Evolutionary conservation across 257 asterid species (phyloP).

Genomic region (Petunia axillaris): DNA sequence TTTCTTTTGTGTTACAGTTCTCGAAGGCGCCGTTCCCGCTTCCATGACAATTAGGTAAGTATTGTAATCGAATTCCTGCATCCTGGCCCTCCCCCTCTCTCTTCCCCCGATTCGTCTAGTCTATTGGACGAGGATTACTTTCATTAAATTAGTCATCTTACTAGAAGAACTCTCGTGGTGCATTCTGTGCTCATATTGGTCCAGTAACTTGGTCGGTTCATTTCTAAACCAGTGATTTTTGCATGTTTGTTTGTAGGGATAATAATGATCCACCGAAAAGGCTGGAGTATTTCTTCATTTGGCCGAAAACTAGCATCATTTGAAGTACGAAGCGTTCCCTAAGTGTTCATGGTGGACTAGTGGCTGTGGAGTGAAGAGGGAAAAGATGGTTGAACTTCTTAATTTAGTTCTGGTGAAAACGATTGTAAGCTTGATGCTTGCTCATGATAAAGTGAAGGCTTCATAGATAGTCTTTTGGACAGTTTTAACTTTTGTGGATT

Average conservation of each 20-base stretch:
- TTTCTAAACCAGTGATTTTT: neutral
- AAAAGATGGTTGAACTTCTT: neutral
- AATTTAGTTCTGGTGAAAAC: constrained; percentile 12
- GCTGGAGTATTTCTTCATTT: neutral
- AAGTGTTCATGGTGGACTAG: neutral
- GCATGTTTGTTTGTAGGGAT: constrained; percentile 1
- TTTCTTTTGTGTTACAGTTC: constrained; percentile 51
- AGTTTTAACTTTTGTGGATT: neutral
- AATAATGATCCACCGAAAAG: constrained; percentile 12
- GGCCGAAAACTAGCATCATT: constrained; percentile 10
- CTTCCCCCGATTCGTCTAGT: neutral
- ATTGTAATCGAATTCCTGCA: neutral
- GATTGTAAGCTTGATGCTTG: constrained; percentile 17
- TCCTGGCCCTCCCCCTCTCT: neutral
- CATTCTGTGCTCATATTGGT: neutral
- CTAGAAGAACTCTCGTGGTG: neutral
- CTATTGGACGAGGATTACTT: neutral
- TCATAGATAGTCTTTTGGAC: constrained; percentile 18
- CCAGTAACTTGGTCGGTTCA: neutral
- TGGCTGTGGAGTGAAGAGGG: neutral
- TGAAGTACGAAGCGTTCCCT: neutral
- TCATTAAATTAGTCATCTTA: neutral
- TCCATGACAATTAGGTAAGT: constrained; percentile 65
- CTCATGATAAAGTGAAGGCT: constrained; percentile 22
- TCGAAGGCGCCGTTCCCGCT: constrained; percentile 73